Evolutionary conservation across 2,329 filamentous ascomycete species (phyloP), one percentile per base, ranked within the genome.

Genomic region (Aquanectria penicillioides): DNA sequence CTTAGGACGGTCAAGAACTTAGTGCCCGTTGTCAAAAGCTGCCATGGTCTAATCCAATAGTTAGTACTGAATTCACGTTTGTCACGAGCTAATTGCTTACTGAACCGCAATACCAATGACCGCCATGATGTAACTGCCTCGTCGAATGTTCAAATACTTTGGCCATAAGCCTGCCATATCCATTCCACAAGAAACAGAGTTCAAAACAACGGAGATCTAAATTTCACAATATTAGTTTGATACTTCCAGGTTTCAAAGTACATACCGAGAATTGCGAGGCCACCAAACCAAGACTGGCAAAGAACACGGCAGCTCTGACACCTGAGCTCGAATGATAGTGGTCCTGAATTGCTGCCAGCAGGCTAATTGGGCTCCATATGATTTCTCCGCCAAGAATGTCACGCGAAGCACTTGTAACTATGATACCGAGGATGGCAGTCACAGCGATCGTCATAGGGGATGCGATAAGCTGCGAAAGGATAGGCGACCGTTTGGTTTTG

Each of bases 71-170:
- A 2, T 3, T 11, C 23, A 15, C 11, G 10, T 20, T 11, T 11
- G 8, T 5, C n/a, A n/a, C 4, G 2, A 2, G 1, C 4, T 6
- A 3, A 12, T n/a, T 3, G 56, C 59, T 38, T 43, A 68, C 63
- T 65, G 65, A 11, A 56, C 53, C 50, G 49, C 59, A 28, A 81
- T 78, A 11, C 75, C 77, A 6, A 83, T 70, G 3, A 82, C 61
- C 0, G 79, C 74, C 5, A 77, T 79, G 34, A 86, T 71, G 57
- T 82, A 81, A 3, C 78, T 77, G 1, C 85, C 85, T 2, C 85
- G 78, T 5, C 83, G 74, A 56, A 86, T 86, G 67, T 84, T 85
- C 71, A 87, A 79, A 60, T 80, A 86, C 34, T 74, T 76, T 0
- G 83, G 83, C 56, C 80, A 80, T 0, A 86, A 69, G 1, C 79